Conservation (phyloP, 2,329 filamentous ascomycete species). For the Cyphellophora europaea region DNA sequence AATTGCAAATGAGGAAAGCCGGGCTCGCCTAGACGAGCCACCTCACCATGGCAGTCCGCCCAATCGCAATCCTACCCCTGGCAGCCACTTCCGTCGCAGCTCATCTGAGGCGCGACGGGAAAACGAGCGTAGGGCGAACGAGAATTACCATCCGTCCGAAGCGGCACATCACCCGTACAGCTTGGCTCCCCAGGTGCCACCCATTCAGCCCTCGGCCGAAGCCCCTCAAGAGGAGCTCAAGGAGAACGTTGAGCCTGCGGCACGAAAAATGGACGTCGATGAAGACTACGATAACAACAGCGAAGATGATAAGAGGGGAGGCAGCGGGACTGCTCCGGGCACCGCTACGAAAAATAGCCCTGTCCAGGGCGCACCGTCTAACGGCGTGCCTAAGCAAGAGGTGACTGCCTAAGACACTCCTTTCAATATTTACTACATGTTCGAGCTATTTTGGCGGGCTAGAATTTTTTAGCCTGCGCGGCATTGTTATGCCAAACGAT, state of each 20-base stretch:
- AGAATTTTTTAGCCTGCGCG: too few relatives aligned
- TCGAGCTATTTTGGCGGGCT: too few relatives aligned
- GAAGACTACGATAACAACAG: conserved; percentile 95
- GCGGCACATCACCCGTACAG: conserved; percentile 74
- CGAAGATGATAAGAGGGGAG: conserved; percentile 61
- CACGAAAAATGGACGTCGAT: conserved; percentile 91
- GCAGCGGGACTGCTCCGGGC: conserved; percentile 3
- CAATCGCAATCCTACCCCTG: conserved; percentile 52
- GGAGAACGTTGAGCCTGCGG: conserved; percentile 67
- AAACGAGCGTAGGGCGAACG: conserved; percentile 57
- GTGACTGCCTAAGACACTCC: conserved; percentile 5
- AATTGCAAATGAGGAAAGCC: conserved; percentile 76
- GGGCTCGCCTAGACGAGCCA: conserved; percentile 76
- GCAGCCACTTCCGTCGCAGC: conserved; percentile 66
- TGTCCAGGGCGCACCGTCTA: conserved; percentile 7
- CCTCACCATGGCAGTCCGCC: conserved; percentile 61
- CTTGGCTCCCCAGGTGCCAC: conserved; percentile 36
- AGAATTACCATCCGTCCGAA: conserved; percentile 84
- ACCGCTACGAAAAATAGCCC: conserved; percentile 10
- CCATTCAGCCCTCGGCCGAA: conserved; percentile 37
- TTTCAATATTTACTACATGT: too few relatives aligned
- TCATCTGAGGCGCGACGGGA: conserved; percentile 56
- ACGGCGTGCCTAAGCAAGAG: conserved; percentile 10
- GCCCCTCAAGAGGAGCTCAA: conserved; percentile 51
- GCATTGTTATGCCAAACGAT: too few relatives aligned